Conservation (phyloP, 2,329 filamentous ascomycete genomes). For the Fusarium anguioides region DNA sequence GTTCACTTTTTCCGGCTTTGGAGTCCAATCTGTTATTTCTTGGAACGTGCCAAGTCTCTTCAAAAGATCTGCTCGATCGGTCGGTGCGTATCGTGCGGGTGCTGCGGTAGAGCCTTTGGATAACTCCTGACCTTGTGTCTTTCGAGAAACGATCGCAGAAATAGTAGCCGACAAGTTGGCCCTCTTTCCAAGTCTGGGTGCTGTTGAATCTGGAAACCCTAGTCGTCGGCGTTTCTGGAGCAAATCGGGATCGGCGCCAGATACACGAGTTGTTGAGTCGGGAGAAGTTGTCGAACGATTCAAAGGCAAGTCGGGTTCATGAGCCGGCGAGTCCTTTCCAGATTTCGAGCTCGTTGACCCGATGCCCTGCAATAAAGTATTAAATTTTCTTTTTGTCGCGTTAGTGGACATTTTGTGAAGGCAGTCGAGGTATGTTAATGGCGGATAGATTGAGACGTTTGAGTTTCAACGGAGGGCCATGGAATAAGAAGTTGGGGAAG, state of each 20-base stretch:
- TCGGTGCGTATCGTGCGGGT: constrained; percentile 81
- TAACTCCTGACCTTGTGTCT: constrained; percentile 37
- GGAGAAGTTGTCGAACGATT: constrained; percentile 27
- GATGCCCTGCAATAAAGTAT: constrained; percentile 76
- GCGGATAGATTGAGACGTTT: background rate
- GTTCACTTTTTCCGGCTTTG: constrained; percentile 85
- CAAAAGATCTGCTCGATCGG: constrained; percentile 85
- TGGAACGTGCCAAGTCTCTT: constrained; percentile 87
- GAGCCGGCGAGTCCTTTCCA: constrained; percentile 1
- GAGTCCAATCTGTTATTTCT: constrained; percentile 92
- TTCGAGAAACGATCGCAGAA: constrained; percentile 43
- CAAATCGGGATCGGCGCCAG: constrained; percentile 52
- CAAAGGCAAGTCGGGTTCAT: constrained; percentile 21
- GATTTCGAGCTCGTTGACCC: constrained; percentile 55
- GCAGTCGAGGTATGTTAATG: background rate
- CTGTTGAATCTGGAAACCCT: constrained; percentile 56
- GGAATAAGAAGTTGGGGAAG: background rate
- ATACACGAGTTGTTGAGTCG: constrained; percentile 19
- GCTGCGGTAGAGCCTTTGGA: constrained; percentile 41
- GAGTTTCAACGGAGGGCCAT: background rate
- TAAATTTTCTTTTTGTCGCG: constrained; percentile 86
- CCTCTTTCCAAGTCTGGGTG: constrained; percentile 45
- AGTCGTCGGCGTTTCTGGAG: constrained; percentile 66
- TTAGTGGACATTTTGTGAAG: constrained; percentile 64
- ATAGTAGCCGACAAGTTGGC: constrained; percentile 38